Percentiles rank a stretch among this genome's conserved stretches.
phyloP scores from a whole-genome alignment of 1,284 basidiomycete species.

The Inonotus hispidus region DNA sequence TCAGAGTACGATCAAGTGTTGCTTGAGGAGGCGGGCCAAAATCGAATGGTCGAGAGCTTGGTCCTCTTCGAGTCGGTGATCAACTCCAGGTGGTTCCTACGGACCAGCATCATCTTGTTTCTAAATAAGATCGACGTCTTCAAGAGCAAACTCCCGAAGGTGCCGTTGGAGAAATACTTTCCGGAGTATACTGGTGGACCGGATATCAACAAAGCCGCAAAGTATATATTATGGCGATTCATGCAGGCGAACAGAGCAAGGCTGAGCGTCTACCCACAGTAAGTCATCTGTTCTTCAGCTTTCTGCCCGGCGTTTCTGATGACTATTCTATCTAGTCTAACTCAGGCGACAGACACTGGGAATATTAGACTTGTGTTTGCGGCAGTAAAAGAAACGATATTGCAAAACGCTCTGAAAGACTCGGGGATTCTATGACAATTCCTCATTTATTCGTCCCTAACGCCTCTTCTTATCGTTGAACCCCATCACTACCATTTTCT shows the following conservation, averaged over 20 bases:
- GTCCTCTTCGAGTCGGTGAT: conserved; percentile 94
- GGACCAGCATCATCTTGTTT: conserved; percentile 91
- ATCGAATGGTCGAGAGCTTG: conserved; percentile 93
- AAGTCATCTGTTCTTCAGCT: conserved; percentile 30
- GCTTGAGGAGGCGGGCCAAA: conserved; percentile 43
- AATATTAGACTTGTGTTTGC: conserved; percentile 92
- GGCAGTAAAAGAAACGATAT: conserved; percentile 96
- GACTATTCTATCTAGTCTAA: conserved; percentile 44
- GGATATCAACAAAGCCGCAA: conserved; percentile 97
- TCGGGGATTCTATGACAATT: conserved; percentile 60
- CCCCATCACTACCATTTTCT: background rate
- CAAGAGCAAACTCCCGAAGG: conserved; percentile 88
- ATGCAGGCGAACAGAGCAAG: conserved; percentile 91
- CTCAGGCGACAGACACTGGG: conserved; percentile 75
- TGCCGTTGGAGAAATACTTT: conserved; percentile 86
- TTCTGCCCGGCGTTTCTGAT: conserved; percentile 5
- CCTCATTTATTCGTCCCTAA: too few species aligned
- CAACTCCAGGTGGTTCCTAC: conserved; percentile 96
- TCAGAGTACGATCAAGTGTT: conserved; percentile 57
- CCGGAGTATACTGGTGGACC: conserved; percentile 92
- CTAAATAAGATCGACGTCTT: conserved; percentile 97
- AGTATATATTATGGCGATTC: conserved; percentile 96
- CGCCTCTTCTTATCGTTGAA: background rate
- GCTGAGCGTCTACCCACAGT: conserved; percentile 92
- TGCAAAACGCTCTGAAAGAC: conserved; percentile 84